Conservation (phyloP, 2,329 filamentous ascomycete genomes). For the Scedosporium aurantiacum region DNA sequence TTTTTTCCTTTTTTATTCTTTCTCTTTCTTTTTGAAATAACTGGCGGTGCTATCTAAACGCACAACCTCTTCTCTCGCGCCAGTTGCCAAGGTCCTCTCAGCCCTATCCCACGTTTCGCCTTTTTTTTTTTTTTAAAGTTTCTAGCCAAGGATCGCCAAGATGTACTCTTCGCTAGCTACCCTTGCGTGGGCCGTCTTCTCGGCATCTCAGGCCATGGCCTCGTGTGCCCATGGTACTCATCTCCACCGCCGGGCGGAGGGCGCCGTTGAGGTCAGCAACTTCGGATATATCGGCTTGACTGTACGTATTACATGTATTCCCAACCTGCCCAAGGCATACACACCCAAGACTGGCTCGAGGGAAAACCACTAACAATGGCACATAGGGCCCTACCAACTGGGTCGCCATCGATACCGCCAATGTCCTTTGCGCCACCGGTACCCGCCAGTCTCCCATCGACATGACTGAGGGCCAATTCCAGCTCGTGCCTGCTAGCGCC, state of each 20-base stretch:
- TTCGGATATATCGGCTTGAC: constrained; percentile 26
- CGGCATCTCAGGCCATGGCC: constrained; percentile 19
- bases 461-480: constrained; percentile 17
- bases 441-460: constrained; percentile 47
- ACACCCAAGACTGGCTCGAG: neutral
- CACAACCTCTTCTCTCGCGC: neutral
- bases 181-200: constrained; percentile 13
- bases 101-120: neutral
- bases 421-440: constrained; percentile 36
- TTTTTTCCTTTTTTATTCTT: too few relatives aligned
- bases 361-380: neutral
- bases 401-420: constrained; percentile 32
- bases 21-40: neutral
- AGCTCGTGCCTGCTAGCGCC: constrained; percentile 13
- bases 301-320: constrained; percentile 14
- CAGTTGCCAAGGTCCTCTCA: neutral
- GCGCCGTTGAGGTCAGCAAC: constrained; percentile 20
- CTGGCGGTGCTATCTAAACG: neutral
- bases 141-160: neutral
- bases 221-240: constrained; percentile 29
- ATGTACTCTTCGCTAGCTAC: neutral
- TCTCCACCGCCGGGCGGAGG: constrained; percentile 21
- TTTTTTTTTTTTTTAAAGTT: too few relatives aligned
- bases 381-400: constrained; percentile 39
- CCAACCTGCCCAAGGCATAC: neutral